These are phyloP conservation scores for Geotrichum candidum DNA, from an alignment of 1,139 yeast species.

Conservation along the genomic window DNA sequence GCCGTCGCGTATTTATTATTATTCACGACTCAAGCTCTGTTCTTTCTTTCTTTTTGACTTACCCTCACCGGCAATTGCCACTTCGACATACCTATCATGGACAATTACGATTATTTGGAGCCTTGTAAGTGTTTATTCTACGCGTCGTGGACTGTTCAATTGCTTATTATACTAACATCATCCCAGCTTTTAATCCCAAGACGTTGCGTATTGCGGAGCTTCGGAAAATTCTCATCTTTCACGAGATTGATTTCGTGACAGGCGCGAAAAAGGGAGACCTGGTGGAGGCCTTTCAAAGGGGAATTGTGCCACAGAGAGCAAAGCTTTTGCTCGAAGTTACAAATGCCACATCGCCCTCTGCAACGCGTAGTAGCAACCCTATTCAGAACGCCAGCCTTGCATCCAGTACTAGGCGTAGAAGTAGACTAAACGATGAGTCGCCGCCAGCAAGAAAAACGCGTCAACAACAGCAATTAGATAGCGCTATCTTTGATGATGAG, in stretches of 20 bases:
- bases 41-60: background rate
- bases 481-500: background rate
- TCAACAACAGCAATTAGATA: background rate
- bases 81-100: background rate
- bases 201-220: constrained; percentile 58
- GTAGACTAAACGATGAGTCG: background rate
- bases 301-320: constrained; percentile 39
- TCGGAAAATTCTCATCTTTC: constrained; percentile 53
- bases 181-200: constrained; percentile 55
- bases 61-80: background rate
- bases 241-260: constrained; percentile 52
- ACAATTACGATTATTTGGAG: constrained; percentile 12
- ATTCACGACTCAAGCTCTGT: background rate
- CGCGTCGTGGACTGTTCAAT: background rate
- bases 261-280: constrained; percentile 59
- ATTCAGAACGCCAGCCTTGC: background rate
- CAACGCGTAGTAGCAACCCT: background rate
- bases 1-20: background rate
- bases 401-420: background rate
- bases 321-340: background rate
- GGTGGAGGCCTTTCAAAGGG: constrained; percentile 46
- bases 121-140: background rate
- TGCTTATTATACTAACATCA: background rate
- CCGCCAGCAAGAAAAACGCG: background rate
- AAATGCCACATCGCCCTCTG: constrained; percentile 3